Evolutionary conservation across 108 stramenopile genomes (phyloP), one percentile per base, ranked within the genome.

Genomic region (Cyclotella atomus): DNA sequence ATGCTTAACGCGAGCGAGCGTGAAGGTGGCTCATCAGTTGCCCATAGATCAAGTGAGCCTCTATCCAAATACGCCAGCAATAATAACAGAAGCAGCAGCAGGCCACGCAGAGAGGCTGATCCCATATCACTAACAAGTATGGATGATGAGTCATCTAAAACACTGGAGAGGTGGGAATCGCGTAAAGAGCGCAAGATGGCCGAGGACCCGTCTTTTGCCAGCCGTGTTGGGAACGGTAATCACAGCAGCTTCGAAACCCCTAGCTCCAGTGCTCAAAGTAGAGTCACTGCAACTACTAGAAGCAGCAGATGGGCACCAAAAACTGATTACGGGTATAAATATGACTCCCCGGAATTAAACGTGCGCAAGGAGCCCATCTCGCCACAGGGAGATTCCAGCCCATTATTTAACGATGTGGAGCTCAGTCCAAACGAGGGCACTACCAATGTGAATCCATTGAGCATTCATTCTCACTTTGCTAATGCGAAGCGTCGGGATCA

Each of bases 371-470:
- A 12, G 17, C 29, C 46, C 4, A n/a, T 2, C 27, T 30, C 12
- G 25, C 5, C 28, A 47, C 34, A 20, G 19, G 19, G 33, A 63
- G 49, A 55, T 20, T 46, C 50, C 12, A 59, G 64, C n/a, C 68
- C 65, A 5, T 29, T 63, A 16, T 68, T 76, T 41, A 54, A 76
- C 30, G 75, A 52, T 54, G 71, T 63, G 19, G 68, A 73, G 29
- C 49, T 63, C 32, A 59, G 38, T 20, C 65, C 49, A 30, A 32
- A 43, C 21, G 27, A 41, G 25, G n/a, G n/a, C n/a, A n/a, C n/a
- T n/a, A 59, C 55, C 30, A 57, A 57, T 34, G 34, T 64, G 4
- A 0, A 59, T 23, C 29, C 57, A 10, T 55, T 36, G 24, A 33
- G 47, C 5, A 27, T 44, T 10, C 74, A 45, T 44, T 56, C 65